Base-by-base conservation (phyloP, 805 yeast species). In the Suhomyces sp. region DNA sequence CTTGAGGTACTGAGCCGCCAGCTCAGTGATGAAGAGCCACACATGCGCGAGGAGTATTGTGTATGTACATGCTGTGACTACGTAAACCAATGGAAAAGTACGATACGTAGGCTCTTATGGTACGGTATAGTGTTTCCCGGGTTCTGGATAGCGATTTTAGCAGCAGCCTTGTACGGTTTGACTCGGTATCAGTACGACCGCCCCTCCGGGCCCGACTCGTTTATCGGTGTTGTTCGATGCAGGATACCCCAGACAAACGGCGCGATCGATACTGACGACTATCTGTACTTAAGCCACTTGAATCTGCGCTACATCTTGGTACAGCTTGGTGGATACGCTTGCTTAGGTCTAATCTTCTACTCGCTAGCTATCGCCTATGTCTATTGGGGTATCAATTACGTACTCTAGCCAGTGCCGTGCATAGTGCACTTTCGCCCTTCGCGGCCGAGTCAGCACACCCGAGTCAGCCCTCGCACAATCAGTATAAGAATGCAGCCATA, bases 81-180 rank as follows among this genome's bases (percentile, higher is more conserved):
- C 22, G 22, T 33, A 7, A 10, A 35, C 7, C 41, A 19, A 22
- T 40, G 53, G 46, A 7, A 26, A 3, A 46, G 24, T 29, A 50
- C 4, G 13, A 29, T 49, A 26, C 6, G 26, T 24, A 35, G 19
- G 5, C 55, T 51, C 7, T 41, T 66, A n/a, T 27, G 56, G 26
- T 53, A 53, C 45, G 69, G 70, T 1, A 3, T 54, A 1, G 4
- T 60, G 9, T 49, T 59, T 29, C 71, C 70, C 15, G 44, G 52
- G 3, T 8, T 62, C n/a, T 66, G 71, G 70, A 33, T 60, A 5
- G 46, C 42, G 1, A 31, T 49, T 2, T 47, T 62, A 2, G 9
- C 53, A 3, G 54, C 40, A 29, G 51, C 48, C 2, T 40, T 59
- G 17, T 29, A 17, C 23, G 22, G 44, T 17, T 51, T 33, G 8